A percentile compares a stretch with the other conserved stretches of the same genome.
These are phyloP conservation scores for Candida ficus DNA, from an alignment of 805 yeast genomes.

Conservation along the genomic window DNA sequence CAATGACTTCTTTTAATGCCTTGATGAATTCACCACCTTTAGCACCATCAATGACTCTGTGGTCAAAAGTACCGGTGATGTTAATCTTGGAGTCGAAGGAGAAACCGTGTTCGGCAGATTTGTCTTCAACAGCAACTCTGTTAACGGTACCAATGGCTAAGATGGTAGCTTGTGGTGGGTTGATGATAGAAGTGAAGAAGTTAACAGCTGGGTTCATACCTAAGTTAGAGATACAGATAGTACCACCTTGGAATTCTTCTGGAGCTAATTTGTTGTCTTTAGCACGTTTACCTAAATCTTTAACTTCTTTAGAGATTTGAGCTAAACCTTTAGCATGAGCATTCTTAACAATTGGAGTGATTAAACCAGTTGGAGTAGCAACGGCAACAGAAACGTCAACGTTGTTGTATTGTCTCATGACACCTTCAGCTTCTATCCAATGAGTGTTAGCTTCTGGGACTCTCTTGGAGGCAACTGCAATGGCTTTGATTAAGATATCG, in stretches of 20 bases:
- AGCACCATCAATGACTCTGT: constrained; percentile 96
- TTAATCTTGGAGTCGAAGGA: constrained; percentile 87
- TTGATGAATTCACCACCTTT: constrained; percentile 95
- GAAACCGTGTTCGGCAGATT: constrained; percentile 85
- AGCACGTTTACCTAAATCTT: constrained; percentile 95
- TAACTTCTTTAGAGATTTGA: constrained; percentile 74
- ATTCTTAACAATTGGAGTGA: constrained; percentile 90
- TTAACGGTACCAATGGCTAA: constrained; percentile 92
- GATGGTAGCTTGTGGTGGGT: constrained; percentile 96
- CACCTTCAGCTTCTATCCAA: constrained; percentile 85
- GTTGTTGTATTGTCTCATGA: constrained; percentile 84
- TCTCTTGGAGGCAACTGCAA: constrained; percentile 82
- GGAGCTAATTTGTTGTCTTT: constrained; percentile 89
- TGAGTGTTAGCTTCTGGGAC: constrained; percentile 94
- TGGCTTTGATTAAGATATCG: constrained; percentile 91
- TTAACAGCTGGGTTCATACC: constrained; percentile 97
- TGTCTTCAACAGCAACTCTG: constrained; percentile 90
- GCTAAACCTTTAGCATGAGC: constrained; percentile 87
- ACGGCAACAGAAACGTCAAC: constrained; percentile 98
- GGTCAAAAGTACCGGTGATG: constrained; percentile 96
- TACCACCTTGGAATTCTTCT: constrained; percentile 99
- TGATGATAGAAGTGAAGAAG: constrained; percentile 91
- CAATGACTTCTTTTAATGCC: constrained; percentile 85
- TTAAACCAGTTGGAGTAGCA: constrained; percentile 94
- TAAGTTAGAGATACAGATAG: constrained; percentile 95